Conservation (phyloP, 129 eudicot genomes). For the Kitagawia praeruptora region DNA sequence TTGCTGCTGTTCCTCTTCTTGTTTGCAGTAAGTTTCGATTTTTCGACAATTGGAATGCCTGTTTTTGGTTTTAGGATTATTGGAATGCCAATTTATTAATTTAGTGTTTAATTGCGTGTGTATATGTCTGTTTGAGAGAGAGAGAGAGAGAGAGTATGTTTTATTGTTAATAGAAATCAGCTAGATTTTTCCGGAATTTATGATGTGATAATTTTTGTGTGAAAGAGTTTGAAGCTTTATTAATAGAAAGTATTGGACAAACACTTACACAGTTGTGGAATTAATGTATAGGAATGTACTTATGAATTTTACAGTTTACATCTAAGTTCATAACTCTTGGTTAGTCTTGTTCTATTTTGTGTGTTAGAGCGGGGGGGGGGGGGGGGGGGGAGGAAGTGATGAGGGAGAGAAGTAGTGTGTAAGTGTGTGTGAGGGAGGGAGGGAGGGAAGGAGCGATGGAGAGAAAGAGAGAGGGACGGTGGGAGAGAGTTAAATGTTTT, state of each 20-base stretch:
- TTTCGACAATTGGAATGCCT: neutral
- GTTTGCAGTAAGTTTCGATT: slow-evolving; percentile 54
- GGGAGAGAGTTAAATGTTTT: too few relatives aligned
- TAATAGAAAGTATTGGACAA: neutral
- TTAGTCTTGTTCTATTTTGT: neutral
- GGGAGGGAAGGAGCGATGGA: too few relatives aligned
- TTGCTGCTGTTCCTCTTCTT: slow-evolving; percentile 78
- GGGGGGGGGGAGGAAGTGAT: too few relatives aligned
- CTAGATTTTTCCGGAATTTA: neutral
- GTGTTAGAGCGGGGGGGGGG: neutral
- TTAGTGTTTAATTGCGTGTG: too few relatives aligned
- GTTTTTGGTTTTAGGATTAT: neutral
- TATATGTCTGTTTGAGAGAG: neutral
- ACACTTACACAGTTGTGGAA: neutral
- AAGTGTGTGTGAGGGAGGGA: neutral
- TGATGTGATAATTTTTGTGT: neutral
- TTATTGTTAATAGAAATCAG: neutral
- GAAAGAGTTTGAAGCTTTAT: neutral
- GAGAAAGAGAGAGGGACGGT: too few relatives aligned
- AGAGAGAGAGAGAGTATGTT: neutral
- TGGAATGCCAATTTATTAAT: too few relatives aligned
- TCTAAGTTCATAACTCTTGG: neutral
- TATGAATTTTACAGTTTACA: neutral
- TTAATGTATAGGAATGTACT: neutral
- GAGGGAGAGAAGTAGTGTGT: neutral